Evolutionary conservation across 306 rosid species (phyloP).

Genomic region (Gastrolobium villosum): DNA sequence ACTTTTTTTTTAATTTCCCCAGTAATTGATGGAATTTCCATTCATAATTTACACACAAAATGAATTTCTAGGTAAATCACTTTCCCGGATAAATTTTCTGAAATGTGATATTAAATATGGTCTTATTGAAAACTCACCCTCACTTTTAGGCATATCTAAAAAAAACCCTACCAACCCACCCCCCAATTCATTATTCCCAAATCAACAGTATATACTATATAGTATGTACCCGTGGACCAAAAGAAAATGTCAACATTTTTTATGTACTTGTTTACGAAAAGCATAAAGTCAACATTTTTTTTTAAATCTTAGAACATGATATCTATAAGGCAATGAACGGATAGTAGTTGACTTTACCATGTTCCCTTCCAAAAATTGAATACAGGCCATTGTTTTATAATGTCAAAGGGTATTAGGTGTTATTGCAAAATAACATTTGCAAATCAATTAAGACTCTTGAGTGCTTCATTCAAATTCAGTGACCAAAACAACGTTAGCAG

Average conservation of each 20-base stretch:
- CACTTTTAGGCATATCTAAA: too few species aligned
- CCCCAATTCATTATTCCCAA: constrained; percentile 5
- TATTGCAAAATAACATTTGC: constrained; percentile 55
- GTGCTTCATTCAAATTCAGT: constrained; percentile 60
- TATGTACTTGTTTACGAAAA: neutral
- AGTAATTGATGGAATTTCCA: too few species aligned
- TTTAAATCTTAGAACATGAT: neutral
- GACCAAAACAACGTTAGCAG: constrained; percentile 43
- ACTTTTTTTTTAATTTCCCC: too few species aligned
- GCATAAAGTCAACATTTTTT: constrained; percentile 17
- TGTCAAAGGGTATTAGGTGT: constrained; percentile 64
- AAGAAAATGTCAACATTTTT: too few species aligned
- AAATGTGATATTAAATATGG: too few species aligned
- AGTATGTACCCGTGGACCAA: neutral
- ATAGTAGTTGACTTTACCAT: constrained; percentile 36
- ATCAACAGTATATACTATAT: neutral
- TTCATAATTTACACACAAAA: too few species aligned
- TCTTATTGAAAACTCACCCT: too few species aligned
- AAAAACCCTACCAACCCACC: neutral
- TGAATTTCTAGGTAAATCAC: too few species aligned
- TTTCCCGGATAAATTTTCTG: too few species aligned
- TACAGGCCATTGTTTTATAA: constrained; percentile 23
- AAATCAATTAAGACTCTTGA: constrained; percentile 37
- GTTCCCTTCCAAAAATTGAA: constrained; percentile 8
- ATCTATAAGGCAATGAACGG: constrained; percentile 4